These are phyloP conservation scores for Corrigiola litoralis DNA, from an alignment of 179 eudicot species.

Conservation along the genomic window DNA sequence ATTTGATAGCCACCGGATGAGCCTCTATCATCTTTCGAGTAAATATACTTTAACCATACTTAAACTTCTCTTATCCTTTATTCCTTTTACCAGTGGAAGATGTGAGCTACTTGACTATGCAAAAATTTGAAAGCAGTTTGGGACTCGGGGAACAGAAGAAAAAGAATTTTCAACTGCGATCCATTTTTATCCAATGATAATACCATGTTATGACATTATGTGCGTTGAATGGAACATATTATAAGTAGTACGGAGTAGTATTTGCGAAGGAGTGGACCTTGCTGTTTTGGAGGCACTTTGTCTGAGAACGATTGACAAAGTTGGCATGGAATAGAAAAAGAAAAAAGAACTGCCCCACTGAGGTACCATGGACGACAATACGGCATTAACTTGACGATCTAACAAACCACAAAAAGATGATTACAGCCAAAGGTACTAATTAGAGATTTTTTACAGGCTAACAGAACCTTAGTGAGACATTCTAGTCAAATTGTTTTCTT, in stretches of 20 bases:
- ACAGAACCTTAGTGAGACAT: not conserved
- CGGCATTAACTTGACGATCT: not conserved
- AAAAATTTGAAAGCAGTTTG: too few species aligned
- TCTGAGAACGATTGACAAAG: not conserved
- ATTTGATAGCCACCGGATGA: too few species aligned
- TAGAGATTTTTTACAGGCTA: not conserved
- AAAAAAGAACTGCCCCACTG: not conserved
- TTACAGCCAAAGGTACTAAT: not conserved
- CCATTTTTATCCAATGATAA: too few species aligned
- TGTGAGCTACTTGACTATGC: too few species aligned
- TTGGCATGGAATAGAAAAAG: slow-evolving; percentile 7
- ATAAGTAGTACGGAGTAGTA: too few species aligned
- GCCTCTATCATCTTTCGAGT: too few species aligned
- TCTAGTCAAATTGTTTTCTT: not conserved
- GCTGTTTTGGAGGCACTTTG: not conserved
- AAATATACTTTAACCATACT: too few species aligned
- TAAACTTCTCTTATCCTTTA: too few species aligned
- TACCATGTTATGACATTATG: too few species aligned
- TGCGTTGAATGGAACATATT: too few species aligned
- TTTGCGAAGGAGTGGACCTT: not conserved
- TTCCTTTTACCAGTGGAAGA: too few species aligned
- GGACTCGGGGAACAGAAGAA: too few species aligned
- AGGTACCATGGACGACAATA: not conserved
- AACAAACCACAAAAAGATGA: not conserved
- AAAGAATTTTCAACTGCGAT: not conserved